phyloP scores from a whole-genome alignment of 768 basidiomycete genomes.

The Termitomyces sp. region DNA sequence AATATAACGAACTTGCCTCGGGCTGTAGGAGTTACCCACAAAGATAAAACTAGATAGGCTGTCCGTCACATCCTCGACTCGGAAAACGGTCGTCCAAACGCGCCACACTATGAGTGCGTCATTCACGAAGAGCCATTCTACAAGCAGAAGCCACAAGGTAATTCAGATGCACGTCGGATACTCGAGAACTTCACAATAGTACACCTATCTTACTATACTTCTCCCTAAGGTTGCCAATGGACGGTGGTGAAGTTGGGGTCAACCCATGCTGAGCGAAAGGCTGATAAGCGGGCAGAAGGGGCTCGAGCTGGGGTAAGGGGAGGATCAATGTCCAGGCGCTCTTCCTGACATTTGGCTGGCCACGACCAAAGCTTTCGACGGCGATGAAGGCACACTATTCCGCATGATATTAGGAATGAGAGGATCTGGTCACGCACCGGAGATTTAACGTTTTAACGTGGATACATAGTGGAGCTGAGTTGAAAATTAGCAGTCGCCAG shows the following conservation, averaged over 20 bases:
- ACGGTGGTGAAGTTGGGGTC: slow-evolving; percentile 74
- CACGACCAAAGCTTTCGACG: slow-evolving; percentile 50
- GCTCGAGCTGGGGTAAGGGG: slow-evolving; percentile 32
- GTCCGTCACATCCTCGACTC: neutral
- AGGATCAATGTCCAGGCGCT: slow-evolving; percentile 62
- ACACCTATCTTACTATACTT: neutral
- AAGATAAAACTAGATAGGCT: neutral
- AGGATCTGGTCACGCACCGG: slow-evolving; percentile 45
- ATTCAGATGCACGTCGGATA: neutral
- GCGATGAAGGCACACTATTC: slow-evolving; percentile 39
- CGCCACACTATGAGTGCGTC: neutral
- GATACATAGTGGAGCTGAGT: slow-evolving; percentile 80
- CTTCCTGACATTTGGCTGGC: slow-evolving; percentile 71
- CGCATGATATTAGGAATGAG: slow-evolving; percentile 43
- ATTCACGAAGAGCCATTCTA: neutral
- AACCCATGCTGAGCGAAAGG: slow-evolving; percentile 60
- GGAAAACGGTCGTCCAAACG: neutral
- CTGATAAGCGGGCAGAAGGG: slow-evolving; percentile 47
- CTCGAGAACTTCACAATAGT: neutral
- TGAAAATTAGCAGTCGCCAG: neutral
- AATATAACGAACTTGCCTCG: neutral
- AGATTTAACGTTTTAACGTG: slow-evolving; percentile 55
- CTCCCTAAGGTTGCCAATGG: neutral
- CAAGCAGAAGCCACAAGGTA: too few relatives aligned
- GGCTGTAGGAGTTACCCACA: neutral